A percentile compares a stretch with the other conserved stretches of the same genome.
Evolutionary conservation across 345 rosid genomes (phyloP).

Genomic region (Salix purpurea): DNA sequence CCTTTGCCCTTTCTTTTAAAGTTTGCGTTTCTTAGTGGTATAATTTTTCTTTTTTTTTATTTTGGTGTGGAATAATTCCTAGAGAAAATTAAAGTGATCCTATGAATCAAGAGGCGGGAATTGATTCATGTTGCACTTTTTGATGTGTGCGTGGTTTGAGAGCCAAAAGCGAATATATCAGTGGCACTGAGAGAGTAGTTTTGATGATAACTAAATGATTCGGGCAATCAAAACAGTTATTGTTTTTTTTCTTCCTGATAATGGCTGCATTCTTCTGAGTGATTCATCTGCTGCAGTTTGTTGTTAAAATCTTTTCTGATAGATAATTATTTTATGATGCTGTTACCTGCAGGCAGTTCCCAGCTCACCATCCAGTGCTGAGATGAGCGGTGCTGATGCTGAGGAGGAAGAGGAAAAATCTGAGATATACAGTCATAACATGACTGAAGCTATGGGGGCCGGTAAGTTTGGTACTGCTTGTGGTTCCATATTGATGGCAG

Average conservation of each 20-base stretch:
- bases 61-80: neutral
- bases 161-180: neutral
- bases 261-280: neutral
- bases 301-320: neutral
- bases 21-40: neutral
- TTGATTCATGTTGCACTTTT: neutral
- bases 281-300: neutral
- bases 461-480: constrained; percentile 40
- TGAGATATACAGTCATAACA: constrained; percentile 68
- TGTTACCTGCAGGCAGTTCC: constrained; percentile 50
- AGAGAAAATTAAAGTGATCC: neutral
- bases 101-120: neutral
- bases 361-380: constrained; percentile 56
- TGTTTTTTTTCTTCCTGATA: neutral
- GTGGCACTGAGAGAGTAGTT: neutral
- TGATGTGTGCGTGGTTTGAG: neutral
- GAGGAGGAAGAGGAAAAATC: constrained; percentile 52
- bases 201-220: neutral
- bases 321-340: neutral
- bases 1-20: neutral
- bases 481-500: constrained; percentile 1
- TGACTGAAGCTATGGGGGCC: constrained; percentile 99
- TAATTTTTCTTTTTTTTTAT: neutral
- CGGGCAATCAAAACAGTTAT: neutral
- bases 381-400: constrained; percentile 40